Percentiles rank a stretch among this genome's conserved stretches.
Evolutionary conservation across 1,284 basidiomycete species (phyloP).

Genomic region (Sporisorium reilianum): DNA sequence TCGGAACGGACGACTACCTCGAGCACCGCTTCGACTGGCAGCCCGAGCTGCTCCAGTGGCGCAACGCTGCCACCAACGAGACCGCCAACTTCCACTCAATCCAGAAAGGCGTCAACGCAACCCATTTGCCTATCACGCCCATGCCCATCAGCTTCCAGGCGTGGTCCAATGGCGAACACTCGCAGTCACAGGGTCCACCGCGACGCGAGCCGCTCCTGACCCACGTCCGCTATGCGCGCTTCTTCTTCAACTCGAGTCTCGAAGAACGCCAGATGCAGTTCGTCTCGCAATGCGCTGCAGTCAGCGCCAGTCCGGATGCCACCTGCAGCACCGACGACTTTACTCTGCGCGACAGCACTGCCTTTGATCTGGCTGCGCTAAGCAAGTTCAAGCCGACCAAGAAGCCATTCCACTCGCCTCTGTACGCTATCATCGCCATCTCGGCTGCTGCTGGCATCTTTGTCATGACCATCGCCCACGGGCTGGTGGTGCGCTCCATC

Average conservation of each 20-base stretch:
- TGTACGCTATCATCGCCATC: constrained; percentile 45
- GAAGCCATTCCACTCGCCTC: constrained; percentile 24
- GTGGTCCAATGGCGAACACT: constrained; percentile 57
- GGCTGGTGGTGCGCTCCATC: constrained; percentile 47
- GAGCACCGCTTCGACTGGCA: constrained; percentile 65
- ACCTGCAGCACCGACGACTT: constrained; percentile 61
- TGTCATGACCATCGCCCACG: constrained; percentile 55
- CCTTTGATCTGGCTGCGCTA: constrained; percentile 42
- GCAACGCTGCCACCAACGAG: constrained; percentile 48
- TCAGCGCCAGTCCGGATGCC: constrained; percentile 25
- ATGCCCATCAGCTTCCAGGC: constrained; percentile 55
- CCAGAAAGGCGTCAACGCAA: constrained; percentile 40
- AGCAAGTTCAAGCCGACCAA: constrained; percentile 26
- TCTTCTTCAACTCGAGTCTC: constrained; percentile 66
- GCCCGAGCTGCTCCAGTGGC: constrained; percentile 44
- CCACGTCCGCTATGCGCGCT: constrained; percentile 55
- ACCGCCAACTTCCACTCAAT: constrained; percentile 44
- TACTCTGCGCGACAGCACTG: constrained; percentile 55
- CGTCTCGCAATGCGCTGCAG: constrained; percentile 42
- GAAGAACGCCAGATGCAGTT: constrained; percentile 50
- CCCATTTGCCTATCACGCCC: constrained; percentile 44
- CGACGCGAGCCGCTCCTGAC: constrained; percentile 39
- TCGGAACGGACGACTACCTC: constrained; percentile 34
- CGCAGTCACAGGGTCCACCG: constrained; percentile 55
- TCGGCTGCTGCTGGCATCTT: constrained; percentile 52